Evolutionary conservation across 148 eudicot species (phyloP).

Genomic region (Camellia japonica): DNA sequence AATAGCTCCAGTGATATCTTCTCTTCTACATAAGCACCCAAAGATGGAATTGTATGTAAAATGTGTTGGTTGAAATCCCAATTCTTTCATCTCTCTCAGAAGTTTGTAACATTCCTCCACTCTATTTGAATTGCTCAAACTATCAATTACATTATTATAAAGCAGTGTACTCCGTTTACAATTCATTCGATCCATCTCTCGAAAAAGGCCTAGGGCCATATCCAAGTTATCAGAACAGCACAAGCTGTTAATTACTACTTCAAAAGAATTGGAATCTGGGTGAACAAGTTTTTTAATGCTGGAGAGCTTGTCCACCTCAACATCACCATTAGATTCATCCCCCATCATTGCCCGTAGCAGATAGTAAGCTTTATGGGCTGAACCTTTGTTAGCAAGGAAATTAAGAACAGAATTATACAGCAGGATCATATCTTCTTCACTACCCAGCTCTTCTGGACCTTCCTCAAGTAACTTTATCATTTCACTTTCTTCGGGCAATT

Average conservation of each 20-base stretch:
- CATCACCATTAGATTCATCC: slow-evolving; percentile 24
- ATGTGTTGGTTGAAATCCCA: slow-evolving; percentile 36
- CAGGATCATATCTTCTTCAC: slow-evolving; percentile 24
- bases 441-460: slow-evolving; percentile 24
- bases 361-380: slow-evolving; percentile 48
- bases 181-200: slow-evolving; percentile 49
- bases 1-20: slow-evolving; percentile 56
- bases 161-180: slow-evolving; percentile 49
- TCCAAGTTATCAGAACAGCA: slow-evolving; percentile 52
- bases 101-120: slow-evolving; percentile 52
- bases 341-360: slow-evolving; percentile 40
- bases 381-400: slow-evolving; percentile 44
- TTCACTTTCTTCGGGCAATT: slow-evolving; percentile 41
- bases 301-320: slow-evolving; percentile 34
- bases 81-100: slow-evolving; percentile 63
- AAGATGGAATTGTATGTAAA: slow-evolving; percentile 26
- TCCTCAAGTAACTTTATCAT: slow-evolving; percentile 49
- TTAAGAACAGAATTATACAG: slow-evolving; percentile 54
- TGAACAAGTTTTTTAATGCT: slow-evolving; percentile 23
- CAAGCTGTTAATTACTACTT: slow-evolving; percentile 54
- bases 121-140: slow-evolving; percentile 55
- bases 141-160: slow-evolving; percentile 62
- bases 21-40: slow-evolving; percentile 29
- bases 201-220: slow-evolving; percentile 60
- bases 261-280: slow-evolving; percentile 49